Base-by-base conservation (phyloP, 257 asterid genomes). In the Fraxinus excelsior region DNA sequence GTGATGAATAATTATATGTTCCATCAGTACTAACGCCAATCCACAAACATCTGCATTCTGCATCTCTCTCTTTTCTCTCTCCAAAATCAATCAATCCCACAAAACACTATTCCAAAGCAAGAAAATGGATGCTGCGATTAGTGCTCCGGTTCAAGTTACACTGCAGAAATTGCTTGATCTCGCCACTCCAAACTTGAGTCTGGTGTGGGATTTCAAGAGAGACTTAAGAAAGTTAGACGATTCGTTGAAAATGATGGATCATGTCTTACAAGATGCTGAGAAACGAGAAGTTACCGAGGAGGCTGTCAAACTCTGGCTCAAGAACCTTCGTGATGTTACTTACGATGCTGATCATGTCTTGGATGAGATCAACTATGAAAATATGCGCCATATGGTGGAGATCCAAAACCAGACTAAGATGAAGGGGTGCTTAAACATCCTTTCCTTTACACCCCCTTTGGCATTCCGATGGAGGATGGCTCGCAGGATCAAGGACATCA, bases 331-430 rank as follows among this genome's bases (percentile, higher is more conserved):
- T 31, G 76, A 31, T 26, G 38, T 70, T n/a, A 68, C 76, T 9
- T 70, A 64, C 25, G 73, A 46, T 29, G 76, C 80, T 60, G 74
- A 75, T 12, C 5, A 75, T 32, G 60, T 80, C 38, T 71, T 80
- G 75, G 83, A 79, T 34, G 76, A 68, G 72, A 28, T 80, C 40
- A 69, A 68, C 37, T 51, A 74, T 37, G 64, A 70, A 28, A 74
- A 44, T 18, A 67, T 75, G 13, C 42, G 37, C 4, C 2, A n/a
- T n/a, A n/a, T n/a, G n/a, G n/a, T n/a, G n/a, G n/a, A 46, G n/a
- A 46, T 14, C 56, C 21, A 7, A 21, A 46, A 16, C n/a, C 56
- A 16, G 56, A 46, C 1, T n/a, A n/a, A n/a, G 56, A 46, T 3
- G n/a, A 4, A 46, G 4, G 56, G 14, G 51, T 42, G 51, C 51